Evolutionary conservation across 164 flowering plant species (phyloP), one percentile per base, ranked within the genome.

Genomic region (Magnolia officinalis): DNA sequence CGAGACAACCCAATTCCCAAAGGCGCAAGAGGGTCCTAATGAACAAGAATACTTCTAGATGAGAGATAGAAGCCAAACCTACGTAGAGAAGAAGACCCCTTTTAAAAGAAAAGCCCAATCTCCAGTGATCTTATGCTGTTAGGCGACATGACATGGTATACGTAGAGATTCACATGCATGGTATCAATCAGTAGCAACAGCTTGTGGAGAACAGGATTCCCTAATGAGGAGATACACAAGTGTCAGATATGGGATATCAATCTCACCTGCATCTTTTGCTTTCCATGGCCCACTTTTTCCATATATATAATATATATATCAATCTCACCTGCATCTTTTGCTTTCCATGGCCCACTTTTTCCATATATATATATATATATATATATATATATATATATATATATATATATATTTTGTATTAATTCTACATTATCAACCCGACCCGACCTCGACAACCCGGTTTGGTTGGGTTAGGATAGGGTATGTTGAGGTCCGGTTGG

Each of bases 21-120:
- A 64, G 67, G 67, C 67, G 19, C 67, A 64, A 64, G 67, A 64
- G 67, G 67, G 67, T 64, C 21, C 67, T 64, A 64, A 19, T 6
- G 67, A 64, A 64, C 8, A n/a, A n/a, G 24, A 37, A 64, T 19
- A 64, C 67, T 21, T 64, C 9, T 21, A 58, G 19, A 37, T 37
- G 45, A 37, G 45, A 55, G 61, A 16, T 16, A 55, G 61, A 19
- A 16, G 13, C 61, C 61, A 16, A 55, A 55, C 16, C 16, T 16
- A 55, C 18, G 13, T 16, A 55, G 8, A 55, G 61, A 55, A 16
- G 61, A 55, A 7, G 11, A 0, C 13, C 16, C 61, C 61, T 16
- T 55, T 7, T 3, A 16, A 55, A 55, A n/a, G 61, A 55, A 55
- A 55, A 55, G 61, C 61, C 61, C 61, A 7, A 55, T 55, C 61